phyloP scores from a whole-genome alignment of 2,329 filamentous ascomycete species.

The Hyphodiscus sp. region DNA sequence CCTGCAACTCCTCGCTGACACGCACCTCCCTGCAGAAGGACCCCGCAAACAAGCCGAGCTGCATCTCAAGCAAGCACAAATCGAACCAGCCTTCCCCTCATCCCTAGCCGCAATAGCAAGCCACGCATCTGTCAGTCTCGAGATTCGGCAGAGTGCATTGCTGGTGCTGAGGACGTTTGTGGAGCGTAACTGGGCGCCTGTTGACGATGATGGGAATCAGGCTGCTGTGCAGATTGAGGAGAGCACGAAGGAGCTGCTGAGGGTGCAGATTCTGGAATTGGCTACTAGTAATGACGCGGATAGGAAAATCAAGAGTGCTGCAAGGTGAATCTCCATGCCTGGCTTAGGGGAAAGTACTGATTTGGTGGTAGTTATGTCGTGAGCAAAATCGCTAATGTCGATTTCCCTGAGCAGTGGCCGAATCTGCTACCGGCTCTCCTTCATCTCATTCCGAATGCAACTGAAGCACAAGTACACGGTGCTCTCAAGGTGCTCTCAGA shows the following conservation, averaged over 20 bases:
- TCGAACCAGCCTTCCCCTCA: slow-evolving; percentile 64
- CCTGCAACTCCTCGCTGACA: slow-evolving; percentile 79
- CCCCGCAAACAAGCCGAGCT: slow-evolving; percentile 80
- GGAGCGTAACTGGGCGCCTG: slow-evolving; percentile 65
- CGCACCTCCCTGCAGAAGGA: slow-evolving; percentile 68
- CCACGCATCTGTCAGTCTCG: slow-evolving; percentile 64
- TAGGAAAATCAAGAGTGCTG: slow-evolving; percentile 81
- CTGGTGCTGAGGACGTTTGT: slow-evolving; percentile 78
- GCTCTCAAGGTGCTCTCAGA: slow-evolving; percentile 83
- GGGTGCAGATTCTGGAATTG: slow-evolving; percentile 68
- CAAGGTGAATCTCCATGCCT: slow-evolving; percentile 53
- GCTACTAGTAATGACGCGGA: slow-evolving; percentile 65
- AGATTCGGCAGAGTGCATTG: slow-evolving; percentile 78
- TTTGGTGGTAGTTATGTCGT: slow-evolving; percentile 54
- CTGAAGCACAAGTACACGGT: slow-evolving; percentile 77
- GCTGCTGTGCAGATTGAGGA: slow-evolving; percentile 61
- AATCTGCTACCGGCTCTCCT: slow-evolving; percentile 76
- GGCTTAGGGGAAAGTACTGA: slow-evolving; percentile 1
- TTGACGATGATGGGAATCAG: slow-evolving; percentile 60
- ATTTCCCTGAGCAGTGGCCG: slow-evolving; percentile 97
- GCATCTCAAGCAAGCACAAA: slow-evolving; percentile 35
- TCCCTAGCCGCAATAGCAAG: slow-evolving; percentile 76
- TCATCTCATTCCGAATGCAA: slow-evolving; percentile 66
- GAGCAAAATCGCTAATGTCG: slow-evolving; percentile 87
- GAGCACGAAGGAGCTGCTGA: slow-evolving; percentile 65